phyloP scores from a whole-genome alignment of 2,329 filamentous ascomycete genomes.

The Fusarium odoratissimum region DNA sequence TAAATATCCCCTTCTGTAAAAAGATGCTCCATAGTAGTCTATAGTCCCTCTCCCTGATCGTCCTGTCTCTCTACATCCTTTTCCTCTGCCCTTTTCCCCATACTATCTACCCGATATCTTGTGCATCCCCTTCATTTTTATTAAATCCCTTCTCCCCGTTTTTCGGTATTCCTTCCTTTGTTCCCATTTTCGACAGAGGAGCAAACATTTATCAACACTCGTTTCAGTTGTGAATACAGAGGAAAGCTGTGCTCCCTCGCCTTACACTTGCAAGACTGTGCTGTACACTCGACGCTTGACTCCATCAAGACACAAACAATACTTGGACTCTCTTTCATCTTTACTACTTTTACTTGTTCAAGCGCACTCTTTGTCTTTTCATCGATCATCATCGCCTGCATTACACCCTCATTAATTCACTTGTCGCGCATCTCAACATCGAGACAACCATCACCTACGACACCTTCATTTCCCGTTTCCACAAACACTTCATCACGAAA shows the following conservation, averaged over 20 bases:
- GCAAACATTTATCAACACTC: slow-evolving; percentile 34
- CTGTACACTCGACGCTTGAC: slow-evolving; percentile 3
- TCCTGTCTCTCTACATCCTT: slow-evolving; percentile 12
- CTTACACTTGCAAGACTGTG: slow-evolving; percentile 7
- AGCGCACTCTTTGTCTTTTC: background rate
- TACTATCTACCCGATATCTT: slow-evolving; percentile 22
- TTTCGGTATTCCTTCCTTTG: background rate
- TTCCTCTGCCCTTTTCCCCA: slow-evolving; percentile 14
- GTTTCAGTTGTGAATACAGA: slow-evolving; percentile 41
- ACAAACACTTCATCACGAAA: slow-evolving; percentile 4
- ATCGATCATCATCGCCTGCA: background rate
- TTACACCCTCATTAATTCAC: slow-evolving; percentile 1
- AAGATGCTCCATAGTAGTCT: slow-evolving; percentile 1
- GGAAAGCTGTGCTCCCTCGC: slow-evolving; percentile 45
- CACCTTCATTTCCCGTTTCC: slow-evolving; percentile 19
- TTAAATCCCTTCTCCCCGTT: slow-evolving; percentile 14
- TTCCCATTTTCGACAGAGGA: slow-evolving; percentile 10
- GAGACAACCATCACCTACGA: slow-evolving; percentile 11
- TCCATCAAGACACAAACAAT: slow-evolving; percentile 7
- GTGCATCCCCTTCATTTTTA: slow-evolving; percentile 31
- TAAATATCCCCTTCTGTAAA: slow-evolving; percentile 34
- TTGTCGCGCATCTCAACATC: slow-evolving; percentile 12
- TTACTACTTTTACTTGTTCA: background rate
- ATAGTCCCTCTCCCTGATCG: slow-evolving; percentile 25
- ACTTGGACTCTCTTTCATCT: slow-evolving; percentile 20